Conservation (phyloP, 768 basidiomycete species). For the Pleurotus ostreatus region DNA sequence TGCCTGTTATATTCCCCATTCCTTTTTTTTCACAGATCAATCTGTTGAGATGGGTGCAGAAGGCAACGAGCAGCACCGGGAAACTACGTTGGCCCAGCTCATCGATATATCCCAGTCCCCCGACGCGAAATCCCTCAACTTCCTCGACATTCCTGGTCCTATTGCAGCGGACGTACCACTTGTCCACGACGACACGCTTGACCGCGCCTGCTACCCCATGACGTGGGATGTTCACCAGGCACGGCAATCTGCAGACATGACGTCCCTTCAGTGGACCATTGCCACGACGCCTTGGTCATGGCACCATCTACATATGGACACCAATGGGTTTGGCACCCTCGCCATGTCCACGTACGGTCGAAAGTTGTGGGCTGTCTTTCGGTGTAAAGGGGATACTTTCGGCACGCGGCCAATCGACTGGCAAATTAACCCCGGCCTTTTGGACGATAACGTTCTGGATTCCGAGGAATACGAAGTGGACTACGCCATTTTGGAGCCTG, state of each 20-base stretch:
- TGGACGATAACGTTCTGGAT: neutral
- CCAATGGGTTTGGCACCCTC: neutral
- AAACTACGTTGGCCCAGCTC: neutral
- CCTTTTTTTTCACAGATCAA: neutral
- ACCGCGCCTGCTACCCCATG: neutral
- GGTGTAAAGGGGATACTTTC: neutral
- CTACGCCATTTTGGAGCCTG: neutral
- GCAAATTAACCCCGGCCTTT: neutral
- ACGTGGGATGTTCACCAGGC: neutral
- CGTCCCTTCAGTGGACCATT: neutral
- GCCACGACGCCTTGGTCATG: neutral
- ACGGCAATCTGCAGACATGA: neutral
- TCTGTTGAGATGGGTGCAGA: neutral
- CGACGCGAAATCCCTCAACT: neutral
- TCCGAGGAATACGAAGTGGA: neutral
- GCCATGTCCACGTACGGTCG: neutral
- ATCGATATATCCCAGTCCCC: neutral
- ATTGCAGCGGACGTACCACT: neutral
- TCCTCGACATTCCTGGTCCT: neutral
- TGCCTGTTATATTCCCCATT: no score
- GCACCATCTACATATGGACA: neutral
- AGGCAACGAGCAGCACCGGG: neutral
- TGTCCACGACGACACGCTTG: neutral
- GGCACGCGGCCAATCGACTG: neutral
- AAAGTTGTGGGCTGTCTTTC: neutral